Percentiles rank a stretch among this genome's conserved stretches.
phyloP scores from a whole-genome alignment of 192 early-diverging fungal genomes.

The Coemansia sp. region DNA sequence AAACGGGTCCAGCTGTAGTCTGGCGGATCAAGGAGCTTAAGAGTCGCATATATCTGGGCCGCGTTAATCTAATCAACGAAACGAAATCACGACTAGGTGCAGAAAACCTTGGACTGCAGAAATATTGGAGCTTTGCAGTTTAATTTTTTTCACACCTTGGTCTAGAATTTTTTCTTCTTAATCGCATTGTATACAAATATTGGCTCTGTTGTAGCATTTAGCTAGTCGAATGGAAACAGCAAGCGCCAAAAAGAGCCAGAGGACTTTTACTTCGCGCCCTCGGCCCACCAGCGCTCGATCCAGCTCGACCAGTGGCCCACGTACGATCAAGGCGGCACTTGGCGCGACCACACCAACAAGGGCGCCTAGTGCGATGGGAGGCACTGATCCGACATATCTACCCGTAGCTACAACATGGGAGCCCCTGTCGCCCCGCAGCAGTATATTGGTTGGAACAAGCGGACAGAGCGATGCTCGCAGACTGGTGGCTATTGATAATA shows the following conservation, averaged over 20 bases:
- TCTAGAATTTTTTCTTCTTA: neutral
- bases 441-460: neutral
- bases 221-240: neutral
- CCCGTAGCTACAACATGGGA: slow-evolving; percentile 27
- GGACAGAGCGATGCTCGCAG: neutral
- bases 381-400: neutral
- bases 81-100: no score
- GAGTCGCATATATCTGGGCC: no score
- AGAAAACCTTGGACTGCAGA: no score
- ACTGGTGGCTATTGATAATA: slow-evolving; percentile 2
- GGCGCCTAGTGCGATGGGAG: neutral
- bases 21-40: no score
- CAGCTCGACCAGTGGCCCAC: neutral
- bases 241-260: slow-evolving; percentile 2
- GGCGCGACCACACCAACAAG: slow-evolving; percentile 3
- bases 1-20: no score
- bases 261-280: slow-evolving; percentile 25
- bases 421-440: neutral
- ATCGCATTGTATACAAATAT: neutral
- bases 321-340: neutral
- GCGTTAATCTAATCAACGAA: no score
- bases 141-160: neutral
- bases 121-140: neutral
- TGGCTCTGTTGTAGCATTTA: neutral
- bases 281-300: neutral